These are phyloP conservation scores for Cryptosporidium meleagridis DNA, from an alignment of 169 alveolate species.

Conservation along the genomic window DNA sequence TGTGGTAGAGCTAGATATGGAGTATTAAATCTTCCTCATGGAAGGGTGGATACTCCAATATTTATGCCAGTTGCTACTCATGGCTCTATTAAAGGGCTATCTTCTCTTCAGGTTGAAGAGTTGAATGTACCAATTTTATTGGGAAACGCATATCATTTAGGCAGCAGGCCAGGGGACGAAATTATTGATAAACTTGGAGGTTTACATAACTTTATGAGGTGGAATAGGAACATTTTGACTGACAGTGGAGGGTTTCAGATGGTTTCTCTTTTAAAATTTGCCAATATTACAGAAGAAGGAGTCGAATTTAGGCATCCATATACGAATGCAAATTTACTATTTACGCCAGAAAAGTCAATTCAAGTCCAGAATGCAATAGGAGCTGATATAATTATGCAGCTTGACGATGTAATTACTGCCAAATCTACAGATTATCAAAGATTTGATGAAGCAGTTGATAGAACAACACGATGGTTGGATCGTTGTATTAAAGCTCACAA, in stretches of 20 bases:
- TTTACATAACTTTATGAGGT: slow-evolving; percentile 92
- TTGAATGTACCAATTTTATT: slow-evolving; percentile 90
- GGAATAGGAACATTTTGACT: slow-evolving; percentile 94
- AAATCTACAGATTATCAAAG: slow-evolving; percentile 78
- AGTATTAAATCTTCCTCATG: slow-evolving; percentile 93
- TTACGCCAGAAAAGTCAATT: slow-evolving; percentile 97
- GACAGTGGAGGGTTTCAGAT: slow-evolving; percentile 98
- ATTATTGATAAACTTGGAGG: slow-evolving; percentile 92
- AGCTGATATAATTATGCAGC: slow-evolving; percentile 97
- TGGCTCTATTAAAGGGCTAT: slow-evolving; percentile 93
- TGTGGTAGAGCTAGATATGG: slow-evolving; percentile 93
- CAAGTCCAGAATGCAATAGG: slow-evolving; percentile 94
- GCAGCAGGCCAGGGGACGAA: slow-evolving; percentile 94
- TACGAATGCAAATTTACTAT: slow-evolving; percentile 83
- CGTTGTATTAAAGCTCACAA: slow-evolving; percentile 96
- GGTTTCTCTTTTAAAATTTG: slow-evolving; percentile 91
- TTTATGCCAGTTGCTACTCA: slow-evolving; percentile 99
- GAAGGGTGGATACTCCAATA: slow-evolving; percentile 95
- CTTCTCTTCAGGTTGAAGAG: slow-evolving; percentile 83
- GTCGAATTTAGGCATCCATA: slow-evolving; percentile 93
- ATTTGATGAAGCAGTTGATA: slow-evolving; percentile 84
- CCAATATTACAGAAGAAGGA: slow-evolving; percentile 94
- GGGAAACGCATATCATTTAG: slow-evolving; percentile 97
- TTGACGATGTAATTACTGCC: slow-evolving; percentile 96
- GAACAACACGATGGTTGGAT: slow-evolving; percentile 95